Base-by-base conservation (phyloP, 768 basidiomycete species). In the Podaxis rugospora region DNA sequence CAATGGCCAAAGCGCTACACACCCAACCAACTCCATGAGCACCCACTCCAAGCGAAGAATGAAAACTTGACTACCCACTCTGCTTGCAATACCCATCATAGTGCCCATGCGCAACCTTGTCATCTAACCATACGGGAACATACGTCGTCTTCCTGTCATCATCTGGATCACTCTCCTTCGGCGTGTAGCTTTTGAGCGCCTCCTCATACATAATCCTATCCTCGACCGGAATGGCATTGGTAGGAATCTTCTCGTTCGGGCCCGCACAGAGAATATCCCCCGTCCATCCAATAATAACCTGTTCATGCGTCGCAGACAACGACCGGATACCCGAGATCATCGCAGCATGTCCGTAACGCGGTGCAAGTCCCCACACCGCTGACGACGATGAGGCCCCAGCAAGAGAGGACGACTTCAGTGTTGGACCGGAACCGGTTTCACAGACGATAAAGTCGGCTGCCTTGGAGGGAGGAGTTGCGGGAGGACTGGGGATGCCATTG, bases 31-130 rank as follows among this genome's bases (percentile, higher is more conserved):
- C 23, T 23, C 5, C 23, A 55, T 50, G 39, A 63, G 59, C 21
- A 40, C 42, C 14, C 39, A 51, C 57, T 37, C 21, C 46, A 25
- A 16, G 14, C 27, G 28, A 13, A 69, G 27, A 57, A 44, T 11
- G 56, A 40, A 21, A 55, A 63, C 16, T 10, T 62, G 44, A 44
- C 13, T 44, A 84, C 90, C 73, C 67, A 95, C 94, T 96, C 69
- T 90, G 88, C 74, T 99, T 99, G 83, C 95, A 98, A 72, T 97
- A 98, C 0, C 95, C 95, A 66, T 98, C 95, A 71, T 98, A 97
- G 71, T 97, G 95, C 0, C 89, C 93, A 67, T 94, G 92, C 21
- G 93, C 94, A 40, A 94, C 84, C 71, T 89, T 84, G 67, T 93
- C 91, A 66, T 92, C 88, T 37, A 95, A 78, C 92, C 92, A 97